phyloP scores from a whole-genome alignment of 169 alveolate species.

The Theileria luwenshuni region DNA sequence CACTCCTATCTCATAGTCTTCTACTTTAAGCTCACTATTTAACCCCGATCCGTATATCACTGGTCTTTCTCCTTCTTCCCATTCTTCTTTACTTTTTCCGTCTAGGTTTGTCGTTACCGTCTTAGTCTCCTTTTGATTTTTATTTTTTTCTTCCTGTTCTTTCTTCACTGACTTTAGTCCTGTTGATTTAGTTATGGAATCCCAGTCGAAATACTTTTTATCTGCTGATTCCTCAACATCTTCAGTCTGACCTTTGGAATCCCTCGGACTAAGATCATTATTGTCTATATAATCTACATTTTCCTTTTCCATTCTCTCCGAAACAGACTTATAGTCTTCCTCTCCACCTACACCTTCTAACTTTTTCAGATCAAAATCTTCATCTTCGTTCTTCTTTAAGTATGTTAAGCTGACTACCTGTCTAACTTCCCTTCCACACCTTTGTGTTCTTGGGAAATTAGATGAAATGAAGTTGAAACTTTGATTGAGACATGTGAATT shows the following conservation, averaged over 20 bases:
- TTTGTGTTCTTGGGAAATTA: background rate
- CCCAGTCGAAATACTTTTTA: constrained; percentile 32
- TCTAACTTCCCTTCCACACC: background rate
- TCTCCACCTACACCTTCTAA: constrained; percentile 12
- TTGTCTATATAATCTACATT: constrained; percentile 59
- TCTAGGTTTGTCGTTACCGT: constrained; percentile 33
- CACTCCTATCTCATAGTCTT: constrained; percentile 63
- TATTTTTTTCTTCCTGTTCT: background rate
- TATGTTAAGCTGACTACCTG: background rate
- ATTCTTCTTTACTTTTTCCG: constrained; percentile 29
- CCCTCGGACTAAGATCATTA: no score
- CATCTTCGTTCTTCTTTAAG: background rate
- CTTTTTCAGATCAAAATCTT: background rate
- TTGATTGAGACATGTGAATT: background rate
- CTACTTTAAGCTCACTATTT: constrained; percentile 33
- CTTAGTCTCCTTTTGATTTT: constrained; percentile 16
- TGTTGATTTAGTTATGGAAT: constrained; percentile 10
- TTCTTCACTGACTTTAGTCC: background rate
- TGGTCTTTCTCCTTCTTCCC: constrained; percentile 58
- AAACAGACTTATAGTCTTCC: constrained; percentile 35
- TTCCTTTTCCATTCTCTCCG: constrained; percentile 50
- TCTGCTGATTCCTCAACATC: background rate
- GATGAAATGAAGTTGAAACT: background rate
- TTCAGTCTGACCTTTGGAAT: no score
- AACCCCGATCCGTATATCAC: constrained; percentile 46